These are phyloP conservation scores for Limnomonas spitsbergensis DNA, from an alignment of 139 green algal species.

Conservation along the genomic window DNA sequence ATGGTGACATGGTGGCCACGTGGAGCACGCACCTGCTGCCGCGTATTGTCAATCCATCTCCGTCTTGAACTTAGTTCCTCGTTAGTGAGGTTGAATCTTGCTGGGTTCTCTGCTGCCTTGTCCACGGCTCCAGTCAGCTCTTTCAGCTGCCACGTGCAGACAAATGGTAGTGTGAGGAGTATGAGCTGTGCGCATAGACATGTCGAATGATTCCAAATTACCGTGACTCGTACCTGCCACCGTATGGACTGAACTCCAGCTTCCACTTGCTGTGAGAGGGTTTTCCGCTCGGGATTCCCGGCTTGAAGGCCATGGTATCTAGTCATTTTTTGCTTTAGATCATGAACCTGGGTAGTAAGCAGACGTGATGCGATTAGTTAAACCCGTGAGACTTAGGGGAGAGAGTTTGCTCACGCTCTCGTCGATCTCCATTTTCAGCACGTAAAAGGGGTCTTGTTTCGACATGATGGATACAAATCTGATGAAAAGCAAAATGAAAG, in stretches of 20 bases:
- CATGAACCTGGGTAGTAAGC: slow-evolving; percentile 42
- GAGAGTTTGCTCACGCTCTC: slow-evolving; percentile 9
- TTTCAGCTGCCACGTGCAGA: slow-evolving; percentile 51
- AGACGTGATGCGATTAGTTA: neutral
- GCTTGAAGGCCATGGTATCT: slow-evolving; percentile 50
- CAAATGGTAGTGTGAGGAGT: neutral
- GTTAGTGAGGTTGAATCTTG: slow-evolving; percentile 67
- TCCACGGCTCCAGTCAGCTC: slow-evolving; percentile 76
- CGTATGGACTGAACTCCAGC: slow-evolving; percentile 38
- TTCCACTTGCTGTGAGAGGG: slow-evolving; percentile 35
- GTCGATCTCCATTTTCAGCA: slow-evolving; percentile 11
- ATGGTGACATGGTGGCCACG: no score
- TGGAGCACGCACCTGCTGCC: slow-evolving; percentile 4
- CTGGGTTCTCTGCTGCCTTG: slow-evolving; percentile 67
- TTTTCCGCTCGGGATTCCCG: slow-evolving; percentile 51
- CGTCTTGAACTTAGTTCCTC: slow-evolving; percentile 65
- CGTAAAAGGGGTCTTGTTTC: slow-evolving; percentile 13
- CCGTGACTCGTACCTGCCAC: slow-evolving; percentile 44
- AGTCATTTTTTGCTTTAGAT: slow-evolving; percentile 54
- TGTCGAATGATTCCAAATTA: neutral
- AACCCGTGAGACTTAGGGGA: neutral
- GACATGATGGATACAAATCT: neutral
- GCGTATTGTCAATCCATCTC: slow-evolving; percentile 63
- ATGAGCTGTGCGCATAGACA: neutral
- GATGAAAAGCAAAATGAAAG: no score